phyloP scores from a whole-genome alignment of 768 basidiomycete genomes.

The Lactarius akahatsu region DNA sequence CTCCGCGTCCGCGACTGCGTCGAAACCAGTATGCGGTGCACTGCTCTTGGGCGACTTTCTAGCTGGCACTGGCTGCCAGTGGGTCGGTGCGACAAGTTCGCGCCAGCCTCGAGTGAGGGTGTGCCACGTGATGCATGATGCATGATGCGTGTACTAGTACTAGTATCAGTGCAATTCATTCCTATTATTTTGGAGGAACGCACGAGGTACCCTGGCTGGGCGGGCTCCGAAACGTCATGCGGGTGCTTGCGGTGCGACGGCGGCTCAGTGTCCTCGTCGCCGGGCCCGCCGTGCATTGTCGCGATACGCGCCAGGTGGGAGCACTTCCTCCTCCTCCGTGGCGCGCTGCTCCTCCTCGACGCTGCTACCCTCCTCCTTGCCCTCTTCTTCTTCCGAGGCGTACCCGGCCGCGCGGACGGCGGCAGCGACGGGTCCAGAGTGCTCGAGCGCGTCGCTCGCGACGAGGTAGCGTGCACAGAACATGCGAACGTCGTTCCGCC shows the following conservation, averaged over 20 bases:
- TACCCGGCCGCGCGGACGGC: conserved; percentile 91
- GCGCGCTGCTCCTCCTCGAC: conserved; percentile 50
- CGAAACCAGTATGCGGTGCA: conserved; percentile 36
- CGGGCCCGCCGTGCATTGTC: conserved; percentile 31
- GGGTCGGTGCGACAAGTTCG: conserved; percentile 42
- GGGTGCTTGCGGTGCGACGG: conserved; percentile 59
- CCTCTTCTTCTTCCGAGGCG: conserved; percentile 67
- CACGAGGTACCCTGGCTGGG: conserved; percentile 62
- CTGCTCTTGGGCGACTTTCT: conserved; percentile 70
- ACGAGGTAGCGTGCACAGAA: conserved; percentile 91
- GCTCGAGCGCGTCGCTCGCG: conserved; percentile 89
- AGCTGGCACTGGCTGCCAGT: conserved; percentile 55
- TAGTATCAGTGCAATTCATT: too few species aligned
- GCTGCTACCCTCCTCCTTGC: conserved; percentile 61
- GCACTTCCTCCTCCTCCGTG: conserved; percentile 51
- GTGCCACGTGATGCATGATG: conserved; percentile 1
- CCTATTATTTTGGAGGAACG: conserved; percentile 30
- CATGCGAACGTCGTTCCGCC: conserved; percentile 99
- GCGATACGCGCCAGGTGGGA: conserved; percentile 41
- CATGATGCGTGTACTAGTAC: too few species aligned
- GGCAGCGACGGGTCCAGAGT: conserved; percentile 87
- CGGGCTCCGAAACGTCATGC: conserved; percentile 42
- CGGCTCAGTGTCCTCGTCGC: conserved; percentile 50
- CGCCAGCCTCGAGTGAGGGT: conserved; percentile 32
- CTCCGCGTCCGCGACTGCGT: conserved; percentile 16